These are phyloP conservation scores for Ustilago crameri DNA, from an alignment of 1,284 basidiomycete genomes.

Conservation along the genomic window DNA sequence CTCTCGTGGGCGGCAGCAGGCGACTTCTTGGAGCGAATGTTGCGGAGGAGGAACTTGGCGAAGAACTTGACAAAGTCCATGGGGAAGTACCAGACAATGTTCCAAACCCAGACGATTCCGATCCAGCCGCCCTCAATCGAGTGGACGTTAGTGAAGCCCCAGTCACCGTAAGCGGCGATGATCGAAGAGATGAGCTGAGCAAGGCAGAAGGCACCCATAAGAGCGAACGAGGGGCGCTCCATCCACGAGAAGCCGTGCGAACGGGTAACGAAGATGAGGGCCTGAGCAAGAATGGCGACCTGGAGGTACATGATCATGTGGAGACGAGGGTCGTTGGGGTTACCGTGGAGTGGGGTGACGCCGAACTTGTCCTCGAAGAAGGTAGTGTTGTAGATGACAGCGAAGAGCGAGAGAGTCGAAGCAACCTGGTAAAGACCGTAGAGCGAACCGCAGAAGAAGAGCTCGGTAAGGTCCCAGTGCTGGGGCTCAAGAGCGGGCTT, in stretches of 20 bases:
- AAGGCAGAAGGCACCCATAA: conserved; percentile 88
- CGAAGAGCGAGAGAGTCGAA: conserved; percentile 78
- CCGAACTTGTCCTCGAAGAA: conserved; percentile 91
- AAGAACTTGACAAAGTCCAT: conserved; percentile 95
- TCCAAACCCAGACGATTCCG: conserved; percentile 83
- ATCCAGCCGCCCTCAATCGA: conserved; percentile 78
- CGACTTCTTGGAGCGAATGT: conserved; percentile 65
- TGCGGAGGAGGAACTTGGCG: conserved; percentile 77
- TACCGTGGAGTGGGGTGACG: conserved; percentile 72
- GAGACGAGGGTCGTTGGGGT: conserved; percentile 69
- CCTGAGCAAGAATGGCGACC: conserved; percentile 97
- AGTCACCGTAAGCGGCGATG: conserved; percentile 87
- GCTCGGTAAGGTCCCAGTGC: conserved; percentile 94
- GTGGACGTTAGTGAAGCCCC: conserved; percentile 58
- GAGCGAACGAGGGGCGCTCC: conserved; percentile 91
- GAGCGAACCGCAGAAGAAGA: conserved; percentile 92
- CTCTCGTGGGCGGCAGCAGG: conserved; percentile 73
- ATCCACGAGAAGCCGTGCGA: conserved; percentile 97
- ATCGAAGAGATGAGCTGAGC: conserved; percentile 94
- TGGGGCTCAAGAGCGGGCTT: conserved; percentile 86
- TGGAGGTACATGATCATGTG: conserved; percentile 83
- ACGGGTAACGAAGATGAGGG: conserved; percentile 95
- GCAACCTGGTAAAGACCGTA: conserved; percentile 92
- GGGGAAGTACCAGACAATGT: conserved; percentile 93
- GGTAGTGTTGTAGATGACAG: conserved; percentile 84